Base-by-base conservation (phyloP, 2,329 filamentous ascomycete species). In the Fusarium anthophilum region DNA sequence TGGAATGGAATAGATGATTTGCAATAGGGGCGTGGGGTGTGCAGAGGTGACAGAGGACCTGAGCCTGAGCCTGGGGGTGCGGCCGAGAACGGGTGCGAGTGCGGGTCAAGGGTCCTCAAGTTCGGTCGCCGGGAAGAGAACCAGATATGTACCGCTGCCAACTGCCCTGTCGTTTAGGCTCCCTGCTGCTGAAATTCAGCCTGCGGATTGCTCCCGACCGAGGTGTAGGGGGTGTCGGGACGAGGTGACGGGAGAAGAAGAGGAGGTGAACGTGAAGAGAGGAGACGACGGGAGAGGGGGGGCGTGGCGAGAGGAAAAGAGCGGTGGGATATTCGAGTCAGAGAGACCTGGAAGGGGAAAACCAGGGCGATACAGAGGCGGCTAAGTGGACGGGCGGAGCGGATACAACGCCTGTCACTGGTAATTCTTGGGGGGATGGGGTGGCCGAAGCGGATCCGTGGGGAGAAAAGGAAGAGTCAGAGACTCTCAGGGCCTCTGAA, bases 1-100 rank as follows among this genome's bases (percentile, higher is more conserved):
- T 72, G 68, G 68, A 61, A 66, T 69, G 70, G 72, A 63, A 69
- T 68, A 64, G 72, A 65, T 54, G 59, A 72, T 74, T 70, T 70
- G 37, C 62, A 53, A 63, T 63, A 63, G 54, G 41, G 56, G 59
- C 57, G 67, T 63, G 61, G 43, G 43, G 35, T 22, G 63, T 30
- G 66, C 45, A 48, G 5, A 65, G 43, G 35, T 53, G 58, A 37
- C 30, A 66, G 58, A 44, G 59, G 15, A 41, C 26, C 28, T 43
- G 9, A 48, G 44, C 28, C 54, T 50, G 47, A 50, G 45, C n/a
- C 55, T 58, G 41, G 64, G 74, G 63, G 70, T 66, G 63, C 61
- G 53, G 45, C 59, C 51, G 70, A 58, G 64, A 56, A 63, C 48
- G 64, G 63, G 72, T 63, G 50, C 56, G 58, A 56, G 57, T 66